Evolutionary conservation across 106 monocot species (phyloP).

Genomic region (Narthecium ossifragum): DNA sequence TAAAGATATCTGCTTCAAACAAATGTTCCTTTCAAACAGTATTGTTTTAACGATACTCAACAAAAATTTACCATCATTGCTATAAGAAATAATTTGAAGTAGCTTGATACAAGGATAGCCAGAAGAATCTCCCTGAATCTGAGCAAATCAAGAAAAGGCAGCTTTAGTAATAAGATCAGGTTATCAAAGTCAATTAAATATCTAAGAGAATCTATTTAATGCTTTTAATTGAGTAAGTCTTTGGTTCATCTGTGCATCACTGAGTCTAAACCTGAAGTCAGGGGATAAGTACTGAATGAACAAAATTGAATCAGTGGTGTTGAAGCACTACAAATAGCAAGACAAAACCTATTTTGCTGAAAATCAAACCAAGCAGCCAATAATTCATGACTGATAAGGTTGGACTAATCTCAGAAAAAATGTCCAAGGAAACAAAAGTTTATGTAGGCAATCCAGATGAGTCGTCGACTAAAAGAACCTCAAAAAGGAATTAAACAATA

Average conservation of each 20-base stretch:
- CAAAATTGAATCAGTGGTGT: not conserved
- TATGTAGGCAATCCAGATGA: too few relatives aligned
- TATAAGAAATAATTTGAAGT: conserved; percentile 72
- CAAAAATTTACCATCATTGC: conserved; percentile 58
- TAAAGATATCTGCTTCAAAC: not conserved
- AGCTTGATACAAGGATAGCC: conserved; percentile 78
- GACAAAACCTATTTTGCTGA: too few relatives aligned
- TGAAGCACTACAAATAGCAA: too few relatives aligned
- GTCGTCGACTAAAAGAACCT: not conserved
- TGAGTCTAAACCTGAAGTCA: not conserved
- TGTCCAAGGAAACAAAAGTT: too few relatives aligned
- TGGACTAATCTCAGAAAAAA: too few relatives aligned
- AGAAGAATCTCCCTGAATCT: conserved; percentile 49
- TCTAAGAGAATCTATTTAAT: not conserved
- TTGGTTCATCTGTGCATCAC: not conserved
- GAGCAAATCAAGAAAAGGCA: conserved; percentile 6
- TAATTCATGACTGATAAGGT: too few relatives aligned
- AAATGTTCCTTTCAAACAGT: conserved; percentile 6
- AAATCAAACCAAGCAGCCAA: too few relatives aligned
- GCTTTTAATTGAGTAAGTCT: not conserved
- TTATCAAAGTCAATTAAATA: too few relatives aligned
- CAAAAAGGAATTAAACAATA: not conserved
- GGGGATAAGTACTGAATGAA: not conserved
- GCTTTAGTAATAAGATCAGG: too few relatives aligned
- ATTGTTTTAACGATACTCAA: not conserved